A percentile compares a stretch with the other conserved stretches of the same genome.
These are phyloP conservation scores for Staphylotrichum tortipilum DNA, from an alignment of 495 filamentous ascomycete species.

Conservation along the genomic window DNA sequence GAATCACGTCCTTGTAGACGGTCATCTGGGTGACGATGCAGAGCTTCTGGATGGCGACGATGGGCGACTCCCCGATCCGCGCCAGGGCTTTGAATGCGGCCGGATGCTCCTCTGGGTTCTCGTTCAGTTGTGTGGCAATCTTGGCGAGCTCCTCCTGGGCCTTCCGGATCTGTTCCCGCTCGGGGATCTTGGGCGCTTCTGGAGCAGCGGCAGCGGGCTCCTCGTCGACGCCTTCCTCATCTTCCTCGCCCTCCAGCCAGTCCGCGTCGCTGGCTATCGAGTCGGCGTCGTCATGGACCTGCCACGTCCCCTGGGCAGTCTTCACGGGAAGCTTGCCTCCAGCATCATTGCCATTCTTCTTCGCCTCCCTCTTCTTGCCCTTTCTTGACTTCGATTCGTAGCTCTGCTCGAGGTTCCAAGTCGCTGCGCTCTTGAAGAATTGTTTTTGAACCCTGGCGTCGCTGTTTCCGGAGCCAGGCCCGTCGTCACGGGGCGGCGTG, in stretches of 20 bases:
- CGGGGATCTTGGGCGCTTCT: conserved; percentile 53
- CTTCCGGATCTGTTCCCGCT: conserved; percentile 67
- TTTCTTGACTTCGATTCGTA: conserved; percentile 79
- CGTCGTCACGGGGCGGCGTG: conserved; percentile 32
- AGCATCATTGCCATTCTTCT: conserved; percentile 27
- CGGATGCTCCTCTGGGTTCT: conserved; percentile 86
- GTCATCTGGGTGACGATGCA: conserved; percentile 76
- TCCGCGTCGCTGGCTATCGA: conserved; percentile 44
- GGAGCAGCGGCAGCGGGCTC: conserved; percentile 30
- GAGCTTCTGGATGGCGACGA: conserved; percentile 70
- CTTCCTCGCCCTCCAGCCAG: conserved; percentile 44
- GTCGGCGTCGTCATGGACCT: conserved; percentile 42
- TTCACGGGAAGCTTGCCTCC: conserved; percentile 67
- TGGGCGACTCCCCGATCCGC: conserved; percentile 59
- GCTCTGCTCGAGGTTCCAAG: conserved; percentile 84
- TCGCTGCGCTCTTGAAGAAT: conserved; percentile 39
- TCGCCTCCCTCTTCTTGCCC: conserved; percentile 61
- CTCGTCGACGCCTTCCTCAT: conserved; percentile 32
- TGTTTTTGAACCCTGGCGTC: conserved; percentile 32
- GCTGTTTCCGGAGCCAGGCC: conserved; percentile 12
- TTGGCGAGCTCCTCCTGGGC: conserved; percentile 90
- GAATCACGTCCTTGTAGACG: conserved; percentile 93
- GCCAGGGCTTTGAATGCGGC: conserved; percentile 68
- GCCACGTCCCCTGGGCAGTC: conserved; percentile 63
- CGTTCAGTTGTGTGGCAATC: conserved; percentile 72